Evolutionary conservation across 2,329 filamentous ascomycete species (phyloP), one percentile per base, ranked within the genome.

Genomic region (Aspergillus sp.): DNA sequence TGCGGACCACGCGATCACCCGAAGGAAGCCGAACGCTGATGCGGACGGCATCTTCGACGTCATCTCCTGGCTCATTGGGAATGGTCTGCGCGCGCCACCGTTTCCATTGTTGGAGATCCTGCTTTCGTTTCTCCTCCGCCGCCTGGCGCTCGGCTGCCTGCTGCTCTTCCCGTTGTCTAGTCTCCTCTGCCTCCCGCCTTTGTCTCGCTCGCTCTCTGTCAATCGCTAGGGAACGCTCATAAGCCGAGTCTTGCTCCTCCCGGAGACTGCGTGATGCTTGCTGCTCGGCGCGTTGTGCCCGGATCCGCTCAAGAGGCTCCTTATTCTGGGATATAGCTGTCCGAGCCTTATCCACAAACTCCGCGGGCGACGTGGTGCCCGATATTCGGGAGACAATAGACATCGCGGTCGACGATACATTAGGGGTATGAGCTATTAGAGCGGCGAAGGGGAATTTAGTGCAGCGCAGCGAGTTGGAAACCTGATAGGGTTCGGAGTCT

Each of bases 401-500:
- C 89, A 98, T 96, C 11, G 86, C 78, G 1, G 85, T 86, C 42
- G 80, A 79, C 2, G 83, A 82, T 39, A 89, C 78, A 44, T 81
- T 80, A 0, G 88, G 86, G 0, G 88, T 94, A 43, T 95, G 80
- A 36, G 86, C 88, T 16, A 95, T 79, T 3, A 95, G 61, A 10
- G 81, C 85, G 1, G 82, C 79, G 55, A 93, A 96, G 7, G 91
- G 91, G 50, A 91, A 95, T 54, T 93, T 93, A 37, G 85, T 93
- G 58, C 84, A 91, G 46, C 80, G 80, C 41, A 96, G 76, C 28
- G 88, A 86, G 8, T 75, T 73, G n/a, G 86, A 78, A 25, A 95
- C 86, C 56, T 95, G 86, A 58, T 93, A 96, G 4, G 89, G 85
- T 63, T 98, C 91, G 3, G 86, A 82, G 55, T 98, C 91, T 42